phyloP scores from a whole-genome alignment of 1,139 yeast genomes.

The Zygosaccharomyces pseudobailii region DNA sequence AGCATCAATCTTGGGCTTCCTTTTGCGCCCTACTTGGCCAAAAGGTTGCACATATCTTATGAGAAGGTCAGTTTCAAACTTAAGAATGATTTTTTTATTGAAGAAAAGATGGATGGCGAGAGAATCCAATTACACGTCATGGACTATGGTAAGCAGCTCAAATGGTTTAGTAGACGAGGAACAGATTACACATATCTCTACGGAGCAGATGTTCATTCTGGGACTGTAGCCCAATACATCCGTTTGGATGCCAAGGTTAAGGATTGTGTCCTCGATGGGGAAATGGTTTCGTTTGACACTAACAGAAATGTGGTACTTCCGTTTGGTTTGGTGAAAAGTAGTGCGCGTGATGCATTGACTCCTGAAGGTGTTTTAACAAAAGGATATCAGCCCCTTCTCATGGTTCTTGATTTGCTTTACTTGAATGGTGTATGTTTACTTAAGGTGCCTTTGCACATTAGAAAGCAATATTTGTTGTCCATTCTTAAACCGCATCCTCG shows the following conservation, averaged over 20 bases:
- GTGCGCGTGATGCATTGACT: constrained; percentile 43
- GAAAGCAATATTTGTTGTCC: constrained; percentile 50
- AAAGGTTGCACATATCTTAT: constrained; percentile 47
- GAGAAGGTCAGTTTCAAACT: constrained; percentile 45
- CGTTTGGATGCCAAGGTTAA: constrained; percentile 44
- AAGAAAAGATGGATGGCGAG: constrained; percentile 94
- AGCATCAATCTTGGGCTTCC: constrained; percentile 48
- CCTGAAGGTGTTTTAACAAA: constrained; percentile 33
- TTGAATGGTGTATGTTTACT: constrained; percentile 62
- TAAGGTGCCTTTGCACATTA: constrained; percentile 46
- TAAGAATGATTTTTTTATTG: constrained; percentile 57
- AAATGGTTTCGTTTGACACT: constrained; percentile 85
- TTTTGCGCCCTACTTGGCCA: constrained; percentile 70
- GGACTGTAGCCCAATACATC: constrained; percentile 58
- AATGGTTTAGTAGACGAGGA: constrained; percentile 64
- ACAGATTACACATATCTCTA: constrained; percentile 71
- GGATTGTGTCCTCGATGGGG: constrained; percentile 72
- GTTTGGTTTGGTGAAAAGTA: constrained; percentile 71
- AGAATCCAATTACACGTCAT: constrained; percentile 67
- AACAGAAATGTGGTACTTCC: constrained; percentile 58
- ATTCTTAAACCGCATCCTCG: constrained; percentile 45
- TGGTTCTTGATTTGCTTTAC: constrained; percentile 68
- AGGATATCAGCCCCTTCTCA: constrained; percentile 51
- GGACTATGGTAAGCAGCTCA: constrained; percentile 41
- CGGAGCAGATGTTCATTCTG: constrained; percentile 53